Conservation (phyloP, 2,329 filamentous ascomycete genomes). For the Seiridium unicorne region DNA sequence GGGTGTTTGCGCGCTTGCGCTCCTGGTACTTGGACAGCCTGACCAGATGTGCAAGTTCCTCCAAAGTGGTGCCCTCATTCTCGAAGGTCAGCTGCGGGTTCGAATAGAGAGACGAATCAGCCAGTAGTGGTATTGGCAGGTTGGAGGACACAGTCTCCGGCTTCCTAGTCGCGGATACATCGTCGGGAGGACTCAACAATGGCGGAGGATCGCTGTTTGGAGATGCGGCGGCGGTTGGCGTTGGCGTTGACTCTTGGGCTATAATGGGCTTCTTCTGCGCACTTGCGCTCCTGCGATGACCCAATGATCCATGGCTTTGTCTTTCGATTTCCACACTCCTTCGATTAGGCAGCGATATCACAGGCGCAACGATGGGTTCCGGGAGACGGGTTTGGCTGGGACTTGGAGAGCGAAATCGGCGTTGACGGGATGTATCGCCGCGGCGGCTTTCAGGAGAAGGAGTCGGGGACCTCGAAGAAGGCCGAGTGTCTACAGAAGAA, state of each 20-base stretch:
- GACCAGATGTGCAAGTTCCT: constrained; percentile 76
- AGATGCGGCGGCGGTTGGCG: constrained; percentile 15
- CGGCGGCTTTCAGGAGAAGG: constrained; percentile 53
- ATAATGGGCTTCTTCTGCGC: constrained; percentile 48
- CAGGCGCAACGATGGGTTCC: constrained; percentile 40
- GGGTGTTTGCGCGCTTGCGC: constrained; percentile 72
- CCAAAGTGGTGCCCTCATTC: constrained; percentile 66
- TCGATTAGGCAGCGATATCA: constrained; percentile 40
- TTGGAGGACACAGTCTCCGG: constrained; percentile 42
- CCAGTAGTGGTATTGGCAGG: constrained; percentile 54
- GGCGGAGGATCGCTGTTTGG: constrained; percentile 13
- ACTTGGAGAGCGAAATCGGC: constrained; percentile 53
- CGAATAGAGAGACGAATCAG: constrained; percentile 65
- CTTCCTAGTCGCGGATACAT: constrained; percentile 28
- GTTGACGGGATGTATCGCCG: constrained; percentile 47
- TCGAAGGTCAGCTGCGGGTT: constrained; percentile 60
- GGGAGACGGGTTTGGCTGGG: constrained; percentile 40
- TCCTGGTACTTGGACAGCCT: constrained; percentile 78
- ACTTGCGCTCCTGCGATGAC: constrained; percentile 33
- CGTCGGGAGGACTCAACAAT: constrained; percentile 22
- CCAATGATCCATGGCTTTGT: constrained; percentile 29
- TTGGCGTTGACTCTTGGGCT: constrained; percentile 36
- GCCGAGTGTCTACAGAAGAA: constrained; percentile 49
- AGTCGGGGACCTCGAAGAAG: constrained; percentile 51
- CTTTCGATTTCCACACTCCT: constrained; percentile 40